Evolutionary conservation across 306 rosid genomes (phyloP).

Genomic region (Geum urbanum): DNA sequence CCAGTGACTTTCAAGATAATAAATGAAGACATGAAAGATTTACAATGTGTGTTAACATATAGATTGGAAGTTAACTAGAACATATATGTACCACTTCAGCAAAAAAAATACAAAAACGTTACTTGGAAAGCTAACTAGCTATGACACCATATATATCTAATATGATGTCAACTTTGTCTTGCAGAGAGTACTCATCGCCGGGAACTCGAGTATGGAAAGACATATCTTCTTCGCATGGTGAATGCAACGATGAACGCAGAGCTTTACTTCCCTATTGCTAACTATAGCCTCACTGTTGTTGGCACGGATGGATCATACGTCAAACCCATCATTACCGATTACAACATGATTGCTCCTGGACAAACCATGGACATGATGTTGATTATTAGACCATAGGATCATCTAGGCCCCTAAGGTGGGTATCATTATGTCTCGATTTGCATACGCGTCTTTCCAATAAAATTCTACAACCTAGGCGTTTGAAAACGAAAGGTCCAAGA

Average conservation of each 20-base stretch:
- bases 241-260: slow-evolving; percentile 36
- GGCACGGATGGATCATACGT: slow-evolving; percentile 36
- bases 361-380: slow-evolving; percentile 42
- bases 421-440: no score
- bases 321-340: slow-evolving; percentile 28
- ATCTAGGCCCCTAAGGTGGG: no score
- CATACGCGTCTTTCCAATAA: no score
- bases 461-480: no score
- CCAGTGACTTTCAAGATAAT: neutral
- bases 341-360: slow-evolving; percentile 40
- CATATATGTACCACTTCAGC: neutral
- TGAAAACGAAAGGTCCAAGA: no score
- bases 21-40: no score
- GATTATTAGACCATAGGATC: no score
- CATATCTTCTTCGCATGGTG: slow-evolving; percentile 30
- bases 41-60: no score
- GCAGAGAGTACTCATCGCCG: slow-evolving; percentile 3
- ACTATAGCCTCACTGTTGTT: slow-evolving; percentile 43
- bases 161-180: neutral
- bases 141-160: neutral
- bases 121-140: neutral
- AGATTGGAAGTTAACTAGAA: no score
- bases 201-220: slow-evolving; percentile 36
- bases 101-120: neutral
- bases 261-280: slow-evolving; percentile 38